Evolutionary conservation across 345 rosid genomes (phyloP), one percentile per base, ranked within the genome.

Genomic region (Arabis hirsuta): DNA sequence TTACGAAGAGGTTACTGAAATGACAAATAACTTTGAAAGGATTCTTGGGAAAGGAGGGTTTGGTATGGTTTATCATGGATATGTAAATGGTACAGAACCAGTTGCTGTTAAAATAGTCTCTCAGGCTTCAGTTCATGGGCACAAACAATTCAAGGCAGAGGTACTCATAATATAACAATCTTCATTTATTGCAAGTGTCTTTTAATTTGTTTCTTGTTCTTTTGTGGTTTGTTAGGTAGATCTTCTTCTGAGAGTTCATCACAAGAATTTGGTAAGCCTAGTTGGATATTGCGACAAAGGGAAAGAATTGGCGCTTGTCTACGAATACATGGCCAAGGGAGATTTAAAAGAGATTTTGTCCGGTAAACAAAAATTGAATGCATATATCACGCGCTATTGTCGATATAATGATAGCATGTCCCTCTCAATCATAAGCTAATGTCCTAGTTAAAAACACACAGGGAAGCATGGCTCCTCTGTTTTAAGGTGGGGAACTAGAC

Each of bases 191-290:
- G 42, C 26, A 26, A 53, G 12, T 27, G 43, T 42, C 53, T 53
- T 34, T 55, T 24, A 29, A 34, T 34, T 34, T 7, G 7, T 38
- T 38, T 5, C 6, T 9, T 46, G 27, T 32, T 14, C 9, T 19
- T 47, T 48, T 39, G 12, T 51, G 45, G 13, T 7, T 14, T 19
- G 10, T 47, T 43, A 82, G 86, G 90, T 81, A 7, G 61, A 75
- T 39, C 83, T 83, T 61, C 78, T 88, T 9, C 36, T 81, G 54
- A 81, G 80, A 75, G 87, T 84, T 71, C 90, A 88, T 48, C 90
- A 88, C 39, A 80, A 72, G 55, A 84, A 86, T 62, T 66, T 88
- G 63, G 78, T 81, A 12, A 39, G 74, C 12, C 79, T 82, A 3
- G 60, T 80, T 31, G 88, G 86, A 3, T 82, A 80, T 19, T 84